A percentile compares a stretch with the other conserved stretches of the same genome.
phyloP scores from a whole-genome alignment of 495 filamentous ascomycete genomes.

The Podospora pseudoanserina region DNA sequence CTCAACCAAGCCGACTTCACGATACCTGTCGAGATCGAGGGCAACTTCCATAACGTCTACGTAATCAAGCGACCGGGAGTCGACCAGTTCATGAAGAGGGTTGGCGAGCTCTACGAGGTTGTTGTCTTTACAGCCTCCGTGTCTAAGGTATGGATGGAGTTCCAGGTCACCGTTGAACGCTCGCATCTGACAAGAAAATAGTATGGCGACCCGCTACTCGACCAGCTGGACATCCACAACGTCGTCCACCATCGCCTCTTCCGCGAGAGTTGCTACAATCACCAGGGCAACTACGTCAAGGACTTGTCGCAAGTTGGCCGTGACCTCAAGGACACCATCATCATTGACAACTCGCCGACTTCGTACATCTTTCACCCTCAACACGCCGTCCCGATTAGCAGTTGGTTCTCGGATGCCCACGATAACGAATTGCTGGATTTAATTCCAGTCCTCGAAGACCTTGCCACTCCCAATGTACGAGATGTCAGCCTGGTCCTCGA shows the following conservation, averaged over 20 bases:
- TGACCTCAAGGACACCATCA: constrained; percentile 95
- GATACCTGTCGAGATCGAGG: constrained; percentile 98
- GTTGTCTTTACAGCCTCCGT: constrained; percentile 99
- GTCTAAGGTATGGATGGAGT: constrained; percentile 69
- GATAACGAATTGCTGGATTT: constrained; percentile 98
- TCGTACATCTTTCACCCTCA: constrained; percentile 99
- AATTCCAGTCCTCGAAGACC: constrained; percentile 97
- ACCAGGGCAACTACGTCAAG: constrained; percentile 99
- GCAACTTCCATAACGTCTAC: constrained; percentile 98
- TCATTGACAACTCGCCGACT: constrained; percentile 99
- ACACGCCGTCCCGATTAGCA: constrained; percentile 98
- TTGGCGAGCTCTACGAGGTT: constrained; percentile 96
- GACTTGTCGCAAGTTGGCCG: constrained; percentile 95
- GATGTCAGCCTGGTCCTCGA: constrained; percentile 98
- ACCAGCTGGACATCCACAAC: constrained; percentile 95
- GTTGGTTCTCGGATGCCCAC: constrained; percentile 99
- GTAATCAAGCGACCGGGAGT: constrained; percentile 98
- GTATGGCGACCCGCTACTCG: constrained; percentile 95
- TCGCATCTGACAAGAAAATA: constrained; percentile 34
- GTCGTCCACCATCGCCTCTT: constrained; percentile 96
- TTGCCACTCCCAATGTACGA: constrained; percentile 78
- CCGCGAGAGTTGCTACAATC: constrained; percentile 98
- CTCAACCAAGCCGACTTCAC: constrained; percentile 98
- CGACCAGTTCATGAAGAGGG: constrained; percentile 97
- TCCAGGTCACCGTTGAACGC: neutral